Percentiles rank a stretch among this genome's conserved stretches.
phyloP scores from a whole-genome alignment of 2,329 filamentous ascomycete genomes.

The Neofusicoccum umdonicola region DNA sequence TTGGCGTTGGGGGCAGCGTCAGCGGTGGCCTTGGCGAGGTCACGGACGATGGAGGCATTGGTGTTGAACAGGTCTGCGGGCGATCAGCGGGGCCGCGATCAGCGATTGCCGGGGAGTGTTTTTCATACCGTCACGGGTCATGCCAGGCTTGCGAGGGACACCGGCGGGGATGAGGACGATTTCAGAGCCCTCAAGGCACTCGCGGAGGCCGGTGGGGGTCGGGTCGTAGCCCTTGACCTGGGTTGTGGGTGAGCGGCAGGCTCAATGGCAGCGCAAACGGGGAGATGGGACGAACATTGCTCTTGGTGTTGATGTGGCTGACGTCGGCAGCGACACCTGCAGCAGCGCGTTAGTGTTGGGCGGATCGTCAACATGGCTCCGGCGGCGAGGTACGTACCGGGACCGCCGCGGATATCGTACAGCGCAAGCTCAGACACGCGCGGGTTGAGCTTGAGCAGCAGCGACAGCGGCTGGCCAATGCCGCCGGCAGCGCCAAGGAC shows the following conservation, averaged over 20 bases:
- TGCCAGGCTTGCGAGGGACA: constrained; percentile 98
- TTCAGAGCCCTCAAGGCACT: constrained; percentile 81
- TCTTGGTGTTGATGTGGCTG: constrained; percentile 99
- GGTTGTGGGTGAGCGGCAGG: constrained; percentile 2
- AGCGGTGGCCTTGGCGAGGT: constrained; percentile 92
- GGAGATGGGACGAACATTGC: constrained; percentile 51
- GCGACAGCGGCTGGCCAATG: constrained; percentile 96
- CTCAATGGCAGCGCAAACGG: constrained; percentile 3
- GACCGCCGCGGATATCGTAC: constrained; percentile 94
- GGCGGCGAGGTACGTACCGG: constrained; percentile 62
- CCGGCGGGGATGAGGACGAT: constrained; percentile 97
- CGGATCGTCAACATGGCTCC: background rate
- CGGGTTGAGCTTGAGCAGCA: constrained; percentile 98
- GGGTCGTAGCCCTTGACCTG: constrained; percentile 85
- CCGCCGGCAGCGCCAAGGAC: constrained; percentile 96
- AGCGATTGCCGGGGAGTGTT: background rate
- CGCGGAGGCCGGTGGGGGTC: constrained; percentile 69
- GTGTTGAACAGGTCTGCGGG: constrained; percentile 93
- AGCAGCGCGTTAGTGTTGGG: background rate
- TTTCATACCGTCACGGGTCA: constrained; percentile 83
- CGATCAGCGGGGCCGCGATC: background rate
- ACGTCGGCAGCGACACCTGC: constrained; percentile 96
- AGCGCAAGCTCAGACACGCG: constrained; percentile 90
- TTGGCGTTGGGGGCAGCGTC: constrained; percentile 88
- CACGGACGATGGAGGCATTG: constrained; percentile 98